Percentiles rank a stretch among this genome's conserved stretches.
Evolutionary conservation across 2,329 filamentous ascomycete species (phyloP).

Genomic region (Pseudopyricularia cyperi): DNA sequence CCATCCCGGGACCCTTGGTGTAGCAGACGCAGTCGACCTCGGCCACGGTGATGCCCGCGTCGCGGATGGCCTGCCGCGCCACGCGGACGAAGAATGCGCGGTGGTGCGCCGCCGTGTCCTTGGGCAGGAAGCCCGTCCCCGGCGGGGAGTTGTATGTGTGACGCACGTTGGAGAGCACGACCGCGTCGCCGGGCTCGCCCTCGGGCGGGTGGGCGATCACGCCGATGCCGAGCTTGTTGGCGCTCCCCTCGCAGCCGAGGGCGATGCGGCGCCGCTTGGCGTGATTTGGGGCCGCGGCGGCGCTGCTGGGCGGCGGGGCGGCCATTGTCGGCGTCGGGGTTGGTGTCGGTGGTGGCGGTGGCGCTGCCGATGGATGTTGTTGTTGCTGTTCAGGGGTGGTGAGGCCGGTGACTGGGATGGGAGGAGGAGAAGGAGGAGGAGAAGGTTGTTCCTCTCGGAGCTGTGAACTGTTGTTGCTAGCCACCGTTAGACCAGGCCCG

Average conservation of each 20-base stretch:
- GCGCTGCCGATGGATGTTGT: neutral
- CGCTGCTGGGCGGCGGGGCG: neutral
- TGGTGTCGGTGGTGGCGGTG: neutral
- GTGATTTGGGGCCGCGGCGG: neutral
- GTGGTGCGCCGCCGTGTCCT: slow-evolving; percentile 91
- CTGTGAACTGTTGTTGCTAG: too few species aligned
- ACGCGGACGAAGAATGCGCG: slow-evolving; percentile 70
- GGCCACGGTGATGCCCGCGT: slow-evolving; percentile 45
- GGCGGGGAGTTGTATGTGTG: slow-evolving; percentile 89
- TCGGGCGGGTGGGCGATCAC: slow-evolving; percentile 62
- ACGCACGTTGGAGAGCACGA: slow-evolving; percentile 82
- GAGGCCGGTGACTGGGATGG: too few species aligned
- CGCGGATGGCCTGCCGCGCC: slow-evolving; percentile 65
- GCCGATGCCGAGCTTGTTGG: slow-evolving; percentile 94
- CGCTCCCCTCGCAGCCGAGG: slow-evolving; percentile 70
- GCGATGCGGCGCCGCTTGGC: slow-evolving; percentile 33
- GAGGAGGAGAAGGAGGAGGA: too few species aligned
- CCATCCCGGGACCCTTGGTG: slow-evolving; percentile 93
- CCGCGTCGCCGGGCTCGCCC: slow-evolving; percentile 29
- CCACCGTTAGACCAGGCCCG: neutral
- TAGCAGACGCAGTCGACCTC: slow-evolving; percentile 91
- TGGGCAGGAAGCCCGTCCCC: slow-evolving; percentile 87
- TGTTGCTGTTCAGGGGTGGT: neutral
- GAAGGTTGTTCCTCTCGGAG: too few species aligned
- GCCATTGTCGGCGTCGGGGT: neutral